Evolutionary conservation across 306 rosid species (phyloP).

Genomic region (Cucurbita argyrosperma): DNA sequence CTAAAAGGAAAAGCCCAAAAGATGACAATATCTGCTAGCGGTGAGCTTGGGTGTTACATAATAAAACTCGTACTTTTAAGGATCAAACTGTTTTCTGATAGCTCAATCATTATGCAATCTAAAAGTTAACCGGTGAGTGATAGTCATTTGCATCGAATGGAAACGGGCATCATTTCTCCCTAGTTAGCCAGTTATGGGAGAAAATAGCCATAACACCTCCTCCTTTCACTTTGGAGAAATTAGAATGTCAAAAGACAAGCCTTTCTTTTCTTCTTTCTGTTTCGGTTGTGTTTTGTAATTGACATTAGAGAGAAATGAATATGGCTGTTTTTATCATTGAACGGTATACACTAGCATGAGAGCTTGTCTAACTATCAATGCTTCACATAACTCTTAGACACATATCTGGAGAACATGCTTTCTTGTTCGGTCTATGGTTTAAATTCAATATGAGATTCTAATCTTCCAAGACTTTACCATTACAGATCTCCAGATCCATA

Average conservation of each 20-base stretch:
- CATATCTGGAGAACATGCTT: background rate
- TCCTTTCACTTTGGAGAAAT: background rate
- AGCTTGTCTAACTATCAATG: background rate
- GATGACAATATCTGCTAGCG: too few species aligned
- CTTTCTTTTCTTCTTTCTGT: background rate
- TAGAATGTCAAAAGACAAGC: background rate
- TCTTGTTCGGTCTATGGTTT: background rate
- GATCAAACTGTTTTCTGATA: background rate
- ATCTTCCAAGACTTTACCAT: constrained; percentile 6
- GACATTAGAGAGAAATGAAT: background rate
- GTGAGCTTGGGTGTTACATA: too few species aligned
- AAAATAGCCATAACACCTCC: background rate
- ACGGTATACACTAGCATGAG: background rate
- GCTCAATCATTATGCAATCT: background rate
- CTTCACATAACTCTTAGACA: background rate
- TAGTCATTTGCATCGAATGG: background rate
- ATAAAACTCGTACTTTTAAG: background rate
- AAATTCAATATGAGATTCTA: background rate
- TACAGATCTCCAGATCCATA: constrained; percentile 74
- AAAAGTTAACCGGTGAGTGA: background rate
- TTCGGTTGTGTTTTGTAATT: too few species aligned
- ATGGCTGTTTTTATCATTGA: background rate
- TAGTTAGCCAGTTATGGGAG: background rate
- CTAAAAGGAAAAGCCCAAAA: too few species aligned
- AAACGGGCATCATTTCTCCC: background rate